These are phyloP conservation scores for Sclerotinia spermophila DNA, from an alignment of 2,329 filamentous ascomycete genomes.

Conservation along the genomic window DNA sequence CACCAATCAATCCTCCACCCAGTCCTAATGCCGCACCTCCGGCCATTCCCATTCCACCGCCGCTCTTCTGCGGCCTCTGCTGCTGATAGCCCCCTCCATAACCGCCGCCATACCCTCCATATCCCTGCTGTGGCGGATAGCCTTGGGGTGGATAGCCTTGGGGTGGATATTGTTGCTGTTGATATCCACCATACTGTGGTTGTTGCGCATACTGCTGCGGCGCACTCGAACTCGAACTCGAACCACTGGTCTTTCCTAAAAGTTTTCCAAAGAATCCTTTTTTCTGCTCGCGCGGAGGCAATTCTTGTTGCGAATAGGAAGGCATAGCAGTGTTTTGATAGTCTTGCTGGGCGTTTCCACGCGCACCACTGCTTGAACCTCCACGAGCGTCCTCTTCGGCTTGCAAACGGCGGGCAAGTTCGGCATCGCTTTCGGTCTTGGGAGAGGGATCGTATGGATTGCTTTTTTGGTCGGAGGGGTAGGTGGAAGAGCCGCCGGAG, in stretches of 20 bases:
- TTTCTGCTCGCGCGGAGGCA: constrained; percentile 43
- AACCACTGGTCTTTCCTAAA: constrained; percentile 38
- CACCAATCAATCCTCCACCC: constrained; percentile 78
- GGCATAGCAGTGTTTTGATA: constrained; percentile 35
- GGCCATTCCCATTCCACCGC: constrained; percentile 58
- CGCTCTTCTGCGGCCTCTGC: constrained; percentile 43
- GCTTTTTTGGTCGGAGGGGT: constrained; percentile 53
- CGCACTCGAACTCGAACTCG: constrained; percentile 10
- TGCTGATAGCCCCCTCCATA: constrained; percentile 35
- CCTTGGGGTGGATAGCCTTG: constrained; percentile 39
- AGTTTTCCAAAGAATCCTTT: constrained; percentile 52
- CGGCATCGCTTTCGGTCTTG: constrained; percentile 61
- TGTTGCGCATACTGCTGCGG: constrained; percentile 28
- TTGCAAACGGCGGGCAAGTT: constrained; percentile 72
- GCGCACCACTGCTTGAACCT: constrained; percentile 6
- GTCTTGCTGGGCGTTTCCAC: constrained; percentile 26
- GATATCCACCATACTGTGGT: constrained; percentile 19
- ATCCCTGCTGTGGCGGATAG: constrained; percentile 36
- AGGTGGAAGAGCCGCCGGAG: constrained; percentile 19
- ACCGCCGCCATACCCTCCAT: constrained; percentile 39
- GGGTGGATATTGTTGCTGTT: constrained; percentile 37
- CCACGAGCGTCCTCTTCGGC: constrained; percentile 73
- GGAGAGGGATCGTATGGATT: constrained; percentile 60
- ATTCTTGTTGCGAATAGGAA: constrained; percentile 30
- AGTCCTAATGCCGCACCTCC: constrained; percentile 75